phyloP scores from a whole-genome alignment of 73 alveolate species.

The Blepharisma japonicum region DNA sequence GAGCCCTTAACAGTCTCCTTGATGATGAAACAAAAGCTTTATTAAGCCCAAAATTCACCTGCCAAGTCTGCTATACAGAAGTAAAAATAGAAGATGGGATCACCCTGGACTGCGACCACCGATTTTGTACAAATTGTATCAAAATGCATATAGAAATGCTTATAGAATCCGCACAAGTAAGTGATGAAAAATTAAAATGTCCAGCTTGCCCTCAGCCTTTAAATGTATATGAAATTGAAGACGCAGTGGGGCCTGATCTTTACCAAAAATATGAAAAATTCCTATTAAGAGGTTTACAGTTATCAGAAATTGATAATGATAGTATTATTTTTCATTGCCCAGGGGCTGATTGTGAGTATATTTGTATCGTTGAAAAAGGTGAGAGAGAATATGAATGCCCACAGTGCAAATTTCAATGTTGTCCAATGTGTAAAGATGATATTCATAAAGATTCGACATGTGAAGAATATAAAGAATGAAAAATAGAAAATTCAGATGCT shows the following conservation, averaged over 20 bases:
- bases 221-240: conserved; percentile 8
- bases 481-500: background rate
- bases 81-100: background rate
- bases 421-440: conserved; percentile 19
- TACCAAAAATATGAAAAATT: conserved; percentile 26
- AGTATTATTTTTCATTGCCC: conserved; percentile 8
- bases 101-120: conserved; percentile 28
- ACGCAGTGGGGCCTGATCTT: conserved; percentile 8
- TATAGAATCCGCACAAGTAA: conserved; percentile 25
- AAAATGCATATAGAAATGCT: background rate
- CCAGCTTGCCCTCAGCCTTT: background rate
- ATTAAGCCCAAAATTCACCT: conserved; percentile 20
- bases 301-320: conserved; percentile 10
- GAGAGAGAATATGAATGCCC: conserved; percentile 5
- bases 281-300: conserved; percentile 11
- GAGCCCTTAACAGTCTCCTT: conserved; percentile 21
- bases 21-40: background rate
- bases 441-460: conserved; percentile 24
- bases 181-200: conserved; percentile 21
- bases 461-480: conserved; percentile 2
- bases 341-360: conserved; percentile 16
- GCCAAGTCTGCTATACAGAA: conserved; percentile 16
- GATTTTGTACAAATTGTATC: conserved; percentile 22
- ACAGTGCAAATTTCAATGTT: background rate
- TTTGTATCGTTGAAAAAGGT: background rate